Percentiles rank a stretch among this genome's conserved stretches.
Conservation (phyloP, 1,284 basidiomycete species). For the Chondrostereum purpureum region DNA sequence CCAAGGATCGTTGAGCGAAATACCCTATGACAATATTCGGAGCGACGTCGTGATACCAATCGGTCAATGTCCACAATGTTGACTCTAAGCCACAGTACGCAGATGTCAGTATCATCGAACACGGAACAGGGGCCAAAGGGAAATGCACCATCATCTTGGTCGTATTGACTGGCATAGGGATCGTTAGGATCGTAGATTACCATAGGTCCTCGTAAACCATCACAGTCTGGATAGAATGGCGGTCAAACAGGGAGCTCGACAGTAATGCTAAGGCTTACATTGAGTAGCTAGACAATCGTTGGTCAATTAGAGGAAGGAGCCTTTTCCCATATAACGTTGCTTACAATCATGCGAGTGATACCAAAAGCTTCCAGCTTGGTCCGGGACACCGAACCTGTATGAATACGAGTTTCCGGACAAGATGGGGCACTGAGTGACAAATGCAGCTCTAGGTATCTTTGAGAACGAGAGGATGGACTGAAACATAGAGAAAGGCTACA, state of each 20-base stretch:
- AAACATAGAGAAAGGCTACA: slow-evolving; percentile 1
- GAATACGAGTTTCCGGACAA: no score
- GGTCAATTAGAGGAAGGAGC: neutral
- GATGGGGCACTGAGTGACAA: no score
- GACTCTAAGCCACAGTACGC: slow-evolving; percentile 22
- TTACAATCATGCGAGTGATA: slow-evolving; percentile 36
- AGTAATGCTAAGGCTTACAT: no score
- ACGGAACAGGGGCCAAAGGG: neutral
- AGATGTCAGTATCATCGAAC: neutral
- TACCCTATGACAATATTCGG: slow-evolving; percentile 3
- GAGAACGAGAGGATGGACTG: neutral
- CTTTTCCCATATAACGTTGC: no score
- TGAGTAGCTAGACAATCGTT: neutral
- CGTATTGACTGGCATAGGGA: slow-evolving; percentile 30
- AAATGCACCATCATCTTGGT: slow-evolving; percentile 34
- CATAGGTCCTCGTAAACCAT: slow-evolving; percentile 32
- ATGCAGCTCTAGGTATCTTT: no score
- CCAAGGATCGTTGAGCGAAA: neutral
- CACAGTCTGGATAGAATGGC: slow-evolving; percentile 34
- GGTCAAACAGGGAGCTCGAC: neutral
- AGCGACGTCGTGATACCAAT: slow-evolving; percentile 28
- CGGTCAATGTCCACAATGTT: slow-evolving; percentile 28
- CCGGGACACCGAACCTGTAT: no score
- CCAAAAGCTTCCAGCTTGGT: slow-evolving; percentile 32
- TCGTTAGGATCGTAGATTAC: slow-evolving; percentile 37